A percentile compares a stretch with the other conserved stretches of the same genome.
Evolutionary conservation across 805 yeast species (phyloP).

Genomic region (Ogataea philodendri): DNA sequence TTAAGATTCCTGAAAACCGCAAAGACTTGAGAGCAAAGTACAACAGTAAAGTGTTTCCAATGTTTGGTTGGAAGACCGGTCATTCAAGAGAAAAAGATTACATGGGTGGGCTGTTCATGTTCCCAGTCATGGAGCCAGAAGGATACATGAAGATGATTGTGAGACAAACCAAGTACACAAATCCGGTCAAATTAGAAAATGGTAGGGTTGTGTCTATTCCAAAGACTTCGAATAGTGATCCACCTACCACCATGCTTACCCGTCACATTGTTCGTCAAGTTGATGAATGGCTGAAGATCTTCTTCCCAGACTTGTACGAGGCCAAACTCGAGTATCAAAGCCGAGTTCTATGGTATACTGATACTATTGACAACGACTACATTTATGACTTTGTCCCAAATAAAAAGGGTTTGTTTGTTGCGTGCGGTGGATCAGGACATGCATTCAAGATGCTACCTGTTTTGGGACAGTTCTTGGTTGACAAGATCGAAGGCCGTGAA

Average conservation of each 20-base stretch:
- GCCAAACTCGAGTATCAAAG: constrained; percentile 26
- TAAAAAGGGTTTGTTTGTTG: constrained; percentile 31
- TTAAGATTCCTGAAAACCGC: constrained; percentile 38
- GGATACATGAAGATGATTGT: constrained; percentile 37
- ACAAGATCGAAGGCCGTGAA: constrained; percentile 33
- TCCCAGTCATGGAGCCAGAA: constrained; percentile 36
- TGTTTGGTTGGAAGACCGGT: constrained; percentile 35
- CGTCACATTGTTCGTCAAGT: constrained; percentile 29
- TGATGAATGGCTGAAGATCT: constrained; percentile 25
- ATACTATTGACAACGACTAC: constrained; percentile 34
- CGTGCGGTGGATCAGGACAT: constrained; percentile 38
- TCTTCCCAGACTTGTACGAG: constrained; percentile 32
- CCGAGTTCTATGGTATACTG: constrained; percentile 34
- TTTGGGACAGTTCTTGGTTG: constrained; percentile 32
- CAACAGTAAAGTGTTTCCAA: constrained; percentile 34
- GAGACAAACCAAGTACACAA: constrained; percentile 37
- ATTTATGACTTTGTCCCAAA: constrained; percentile 35
- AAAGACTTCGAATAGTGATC: constrained; percentile 23
- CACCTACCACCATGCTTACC: constrained; percentile 23
- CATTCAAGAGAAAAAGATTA: constrained; percentile 32
- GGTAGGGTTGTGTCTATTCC: constrained; percentile 33
- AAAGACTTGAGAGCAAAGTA: constrained; percentile 35
- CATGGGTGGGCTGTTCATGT: constrained; percentile 35
- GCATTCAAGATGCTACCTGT: constrained; percentile 37
- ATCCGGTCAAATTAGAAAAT: constrained; percentile 27